Conservation (phyloP, 1,139 yeast genomes). For the Kodamaea derodonti region DNA sequence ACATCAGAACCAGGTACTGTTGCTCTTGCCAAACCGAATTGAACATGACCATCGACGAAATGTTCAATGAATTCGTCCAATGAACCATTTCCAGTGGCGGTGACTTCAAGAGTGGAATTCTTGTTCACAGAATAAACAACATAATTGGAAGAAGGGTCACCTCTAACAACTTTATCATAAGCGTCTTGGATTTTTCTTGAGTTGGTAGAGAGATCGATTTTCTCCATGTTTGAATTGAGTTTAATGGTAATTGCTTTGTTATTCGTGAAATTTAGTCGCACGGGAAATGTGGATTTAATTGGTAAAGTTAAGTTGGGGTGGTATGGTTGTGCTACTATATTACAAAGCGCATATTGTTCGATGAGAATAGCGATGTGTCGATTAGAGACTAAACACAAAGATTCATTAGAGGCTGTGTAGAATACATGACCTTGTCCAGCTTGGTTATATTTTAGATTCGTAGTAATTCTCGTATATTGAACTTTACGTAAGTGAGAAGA, state of each 20-base stretch:
- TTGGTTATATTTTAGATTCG: too few species aligned
- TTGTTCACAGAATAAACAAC: constrained; percentile 62
- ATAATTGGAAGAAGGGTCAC: constrained; percentile 53
- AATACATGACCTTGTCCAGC: too few species aligned
- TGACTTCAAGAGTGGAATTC: constrained; percentile 54
- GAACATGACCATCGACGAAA: constrained; percentile 85
- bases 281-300: too few species aligned
- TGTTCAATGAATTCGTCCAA: constrained; percentile 75
- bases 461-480: too few species aligned
- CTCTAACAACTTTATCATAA: constrained; percentile 62
- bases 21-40: constrained; percentile 86
- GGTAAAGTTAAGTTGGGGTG: too few species aligned
- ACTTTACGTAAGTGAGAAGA: too few species aligned
- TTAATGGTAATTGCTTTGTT: constrained; percentile 1
- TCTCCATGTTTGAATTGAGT: constrained; percentile 48
- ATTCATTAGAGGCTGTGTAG: too few species aligned
- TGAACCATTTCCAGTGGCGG: constrained; percentile 57
- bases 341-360: too few species aligned
- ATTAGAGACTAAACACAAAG: too few species aligned
- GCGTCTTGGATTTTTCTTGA: constrained; percentile 59
- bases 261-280: too few species aligned
- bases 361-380: too few species aligned
- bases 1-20: constrained; percentile 89
- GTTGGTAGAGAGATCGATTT: constrained; percentile 53
- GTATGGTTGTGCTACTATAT: too few species aligned